A percentile compares a stretch with the other conserved stretches of the same genome.
Evolutionary conservation across 306 rosid species (phyloP).

Genomic region (Arachis hypogaea): DNA sequence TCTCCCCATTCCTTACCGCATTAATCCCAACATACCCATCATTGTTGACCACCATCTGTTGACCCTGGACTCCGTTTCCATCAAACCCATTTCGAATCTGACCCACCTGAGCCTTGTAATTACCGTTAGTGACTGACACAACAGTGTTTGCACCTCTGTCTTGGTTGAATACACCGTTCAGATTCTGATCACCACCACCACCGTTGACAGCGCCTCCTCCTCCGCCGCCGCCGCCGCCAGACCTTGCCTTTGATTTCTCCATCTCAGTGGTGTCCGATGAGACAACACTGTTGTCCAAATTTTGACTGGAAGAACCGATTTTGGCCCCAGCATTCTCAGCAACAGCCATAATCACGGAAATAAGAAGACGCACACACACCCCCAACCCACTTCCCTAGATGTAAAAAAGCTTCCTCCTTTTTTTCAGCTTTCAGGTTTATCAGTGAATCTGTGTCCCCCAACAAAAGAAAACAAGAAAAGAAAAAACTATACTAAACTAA

Average conservation of each 20-base stretch:
- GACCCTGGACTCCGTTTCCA: slow-evolving; percentile 56
- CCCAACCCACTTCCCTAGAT: slow-evolving; percentile 9
- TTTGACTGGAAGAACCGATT: slow-evolving; percentile 55
- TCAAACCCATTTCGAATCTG: slow-evolving; percentile 72
- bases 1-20: slow-evolving; percentile 52
- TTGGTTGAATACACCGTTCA: slow-evolving; percentile 48
- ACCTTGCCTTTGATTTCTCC: slow-evolving; percentile 53
- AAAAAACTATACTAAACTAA: not conserved
- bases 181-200: slow-evolving; percentile 54
- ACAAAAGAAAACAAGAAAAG: not conserved
- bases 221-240: slow-evolving; percentile 49
- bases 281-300: slow-evolving; percentile 60
- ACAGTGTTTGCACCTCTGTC: slow-evolving; percentile 46
- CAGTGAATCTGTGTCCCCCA: slow-evolving; percentile 30
- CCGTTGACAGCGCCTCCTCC: slow-evolving; percentile 1
- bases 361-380: too few species aligned
- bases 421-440: slow-evolving; percentile 34
- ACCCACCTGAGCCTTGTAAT: slow-evolving; percentile 57
- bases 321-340: slow-evolving; percentile 76
- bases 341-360: slow-evolving; percentile 73
- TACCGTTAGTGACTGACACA: slow-evolving; percentile 50
- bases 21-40: slow-evolving; percentile 54
- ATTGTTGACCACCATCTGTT: slow-evolving; percentile 55
- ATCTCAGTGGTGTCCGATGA: slow-evolving; percentile 61
- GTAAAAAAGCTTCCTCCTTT: slow-evolving; percentile 35